Evolutionary conservation across 2,329 filamentous ascomycete species (phyloP).

Genomic region (Xylariales sp.): DNA sequence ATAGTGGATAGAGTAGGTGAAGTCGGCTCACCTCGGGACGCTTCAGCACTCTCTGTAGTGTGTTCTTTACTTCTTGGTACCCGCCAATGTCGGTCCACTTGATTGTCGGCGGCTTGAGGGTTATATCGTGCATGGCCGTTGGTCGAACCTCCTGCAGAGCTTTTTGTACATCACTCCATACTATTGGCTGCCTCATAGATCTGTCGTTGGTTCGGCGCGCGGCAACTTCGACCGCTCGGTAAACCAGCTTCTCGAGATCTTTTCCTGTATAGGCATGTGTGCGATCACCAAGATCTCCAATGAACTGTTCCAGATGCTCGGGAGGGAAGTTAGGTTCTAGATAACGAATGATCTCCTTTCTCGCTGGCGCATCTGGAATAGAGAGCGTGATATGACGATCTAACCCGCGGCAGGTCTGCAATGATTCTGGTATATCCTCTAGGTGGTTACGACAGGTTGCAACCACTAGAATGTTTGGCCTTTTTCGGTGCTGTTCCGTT

Average conservation of each 20-base stretch:
- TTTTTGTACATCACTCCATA: slow-evolving; percentile 45
- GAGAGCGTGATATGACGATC: slow-evolving; percentile 66
- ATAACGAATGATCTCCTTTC: slow-evolving; percentile 69
- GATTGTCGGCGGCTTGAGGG: slow-evolving; percentile 81
- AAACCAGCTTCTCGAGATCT: slow-evolving; percentile 66
- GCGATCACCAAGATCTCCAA: slow-evolving; percentile 61
- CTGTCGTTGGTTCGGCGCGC: slow-evolving; percentile 14
- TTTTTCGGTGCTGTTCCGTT: slow-evolving; percentile 27
- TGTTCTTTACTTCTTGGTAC: slow-evolving; percentile 68
- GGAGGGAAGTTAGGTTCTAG: slow-evolving; percentile 44
- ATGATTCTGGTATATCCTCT: slow-evolving; percentile 64
- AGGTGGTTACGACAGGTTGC: slow-evolving; percentile 69
- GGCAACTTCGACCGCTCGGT: slow-evolving; percentile 35
- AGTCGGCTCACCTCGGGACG: too few relatives aligned
- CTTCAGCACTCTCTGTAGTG: slow-evolving; percentile 46
- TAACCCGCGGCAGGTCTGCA: slow-evolving; percentile 65
- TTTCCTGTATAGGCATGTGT: slow-evolving; percentile 85
- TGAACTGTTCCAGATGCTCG: slow-evolving; percentile 44
- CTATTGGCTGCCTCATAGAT: slow-evolving; percentile 12
- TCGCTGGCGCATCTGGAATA: slow-evolving; percentile 66
- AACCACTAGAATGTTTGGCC: slow-evolving; percentile 64
- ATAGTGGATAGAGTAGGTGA: too few relatives aligned
- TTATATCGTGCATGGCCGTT: slow-evolving; percentile 84
- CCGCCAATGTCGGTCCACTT: slow-evolving; percentile 87
- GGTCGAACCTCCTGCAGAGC: slow-evolving; percentile 36